A percentile compares a stretch with the other conserved stretches of the same genome.
Evolutionary conservation across 495 filamentous ascomycete genomes (phyloP).

Genomic region (Talaromyces nanjingensis): DNA sequence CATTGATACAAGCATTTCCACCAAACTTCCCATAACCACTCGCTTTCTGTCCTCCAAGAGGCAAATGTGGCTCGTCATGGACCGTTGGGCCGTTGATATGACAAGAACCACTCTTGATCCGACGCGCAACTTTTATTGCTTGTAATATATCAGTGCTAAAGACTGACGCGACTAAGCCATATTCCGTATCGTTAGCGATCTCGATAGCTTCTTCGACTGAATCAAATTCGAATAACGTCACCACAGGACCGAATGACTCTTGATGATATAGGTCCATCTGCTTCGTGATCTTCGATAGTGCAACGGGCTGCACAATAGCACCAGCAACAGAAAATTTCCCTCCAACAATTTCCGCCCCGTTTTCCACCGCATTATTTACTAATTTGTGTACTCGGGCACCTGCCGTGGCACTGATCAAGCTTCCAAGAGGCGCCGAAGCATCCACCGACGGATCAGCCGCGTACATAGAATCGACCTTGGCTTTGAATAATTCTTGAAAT

Average conservation of each 20-base stretch:
- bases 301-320: conserved; percentile 39
- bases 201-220: conserved; percentile 45
- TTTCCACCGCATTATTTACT: conserved; percentile 20
- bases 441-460: too few species aligned
- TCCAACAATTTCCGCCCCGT: conserved; percentile 9
- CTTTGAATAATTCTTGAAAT: too few species aligned
- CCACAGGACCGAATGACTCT: conserved; percentile 50
- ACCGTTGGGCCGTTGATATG: conserved; percentile 58
- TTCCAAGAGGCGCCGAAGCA: too few species aligned
- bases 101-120: conserved; percentile 54
- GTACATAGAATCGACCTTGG: too few species aligned
- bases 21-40: too few species aligned
- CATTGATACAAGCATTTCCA: too few species aligned
- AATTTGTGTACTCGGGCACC: too few species aligned
- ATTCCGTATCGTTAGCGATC: conserved; percentile 43
- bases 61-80: too few species aligned
- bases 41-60: too few species aligned
- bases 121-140: conserved; percentile 23
- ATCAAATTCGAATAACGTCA: conserved; percentile 42
- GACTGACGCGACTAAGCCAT: conserved; percentile 64
- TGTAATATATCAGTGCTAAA: conserved; percentile 73
- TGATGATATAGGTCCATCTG: conserved; percentile 38
- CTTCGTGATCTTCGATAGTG: conserved; percentile 36
- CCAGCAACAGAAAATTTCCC: conserved; percentile 9
- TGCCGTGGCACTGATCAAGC: too few species aligned